Percentiles rank a stretch among this genome's conserved stretches.
phyloP scores from a whole-genome alignment of 2,329 filamentous ascomycete genomes.

The Leptographium wingfieldii region DNA sequence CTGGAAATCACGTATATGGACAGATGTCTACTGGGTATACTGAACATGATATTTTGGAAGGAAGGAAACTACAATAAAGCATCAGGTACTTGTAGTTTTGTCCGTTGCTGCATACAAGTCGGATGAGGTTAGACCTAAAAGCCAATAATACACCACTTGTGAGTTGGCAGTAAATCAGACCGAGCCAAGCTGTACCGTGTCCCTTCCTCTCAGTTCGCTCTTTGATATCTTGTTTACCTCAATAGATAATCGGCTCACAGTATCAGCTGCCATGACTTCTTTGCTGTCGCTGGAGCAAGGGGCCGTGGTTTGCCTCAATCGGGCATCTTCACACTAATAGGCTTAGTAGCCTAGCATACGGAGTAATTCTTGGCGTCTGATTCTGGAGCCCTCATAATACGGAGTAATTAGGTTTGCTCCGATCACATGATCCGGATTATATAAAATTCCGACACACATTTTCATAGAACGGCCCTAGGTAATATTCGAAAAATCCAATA shows the following conservation, averaged over 20 bases:
- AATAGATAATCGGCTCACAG: no score
- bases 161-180: not conserved
- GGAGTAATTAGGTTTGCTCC: not conserved
- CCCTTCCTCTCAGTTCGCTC: not conserved
- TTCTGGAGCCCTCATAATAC: not conserved
- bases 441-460: constrained; percentile 9
- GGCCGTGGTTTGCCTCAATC: not conserved
- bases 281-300: not conserved
- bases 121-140: not conserved
- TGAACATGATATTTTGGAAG: no score
- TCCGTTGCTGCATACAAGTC: not conserved
- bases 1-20: not conserved
- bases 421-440: constrained; percentile 8
- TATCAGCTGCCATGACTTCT: no score
- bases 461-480: not conserved
- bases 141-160: not conserved
- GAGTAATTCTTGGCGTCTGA: no score
- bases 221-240: not conserved
- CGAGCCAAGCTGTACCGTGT: not conserved
- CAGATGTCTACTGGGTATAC: not conserved
- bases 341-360: no score
- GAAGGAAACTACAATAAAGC: no score
- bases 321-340: not conserved
- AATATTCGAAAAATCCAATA: constrained; percentile 4
- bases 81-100: not conserved